phyloP scores from a whole-genome alignment of 1,284 basidiomycete genomes.

The Marasmius fiardii region DNA sequence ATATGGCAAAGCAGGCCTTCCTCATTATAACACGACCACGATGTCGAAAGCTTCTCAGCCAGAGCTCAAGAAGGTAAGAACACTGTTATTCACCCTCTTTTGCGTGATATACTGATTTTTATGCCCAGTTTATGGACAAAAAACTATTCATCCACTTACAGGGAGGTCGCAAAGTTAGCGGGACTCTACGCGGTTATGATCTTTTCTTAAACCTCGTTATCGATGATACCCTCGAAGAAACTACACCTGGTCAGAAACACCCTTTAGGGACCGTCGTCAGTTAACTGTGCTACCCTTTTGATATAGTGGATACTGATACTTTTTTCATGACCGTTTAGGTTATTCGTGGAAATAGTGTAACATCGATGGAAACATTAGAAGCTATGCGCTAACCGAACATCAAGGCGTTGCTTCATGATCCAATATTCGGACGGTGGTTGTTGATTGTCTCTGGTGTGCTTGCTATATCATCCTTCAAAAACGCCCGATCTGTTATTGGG shows the following conservation, averaged over 20 bases:
- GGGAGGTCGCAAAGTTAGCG: slow-evolving; percentile 94
- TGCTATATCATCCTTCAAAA: too few species aligned
- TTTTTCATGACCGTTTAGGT: slow-evolving; percentile 53
- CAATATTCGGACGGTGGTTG: background rate
- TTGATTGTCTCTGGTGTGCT: background rate
- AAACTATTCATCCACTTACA: slow-evolving; percentile 93
- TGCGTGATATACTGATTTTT: background rate
- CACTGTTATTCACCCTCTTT: slow-evolving; percentile 7
- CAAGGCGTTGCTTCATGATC: background rate
- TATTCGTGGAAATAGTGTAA: slow-evolving; percentile 92
- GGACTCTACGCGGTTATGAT: slow-evolving; percentile 95
- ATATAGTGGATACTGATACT: slow-evolving; percentile 10
- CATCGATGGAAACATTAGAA: slow-evolving; percentile 86
- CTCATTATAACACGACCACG: slow-evolving; percentile 21
- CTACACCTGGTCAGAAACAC: slow-evolving; percentile 84
- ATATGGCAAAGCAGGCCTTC: slow-evolving; percentile 27
- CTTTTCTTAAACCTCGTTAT: slow-evolving; percentile 98
- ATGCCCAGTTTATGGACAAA: slow-evolving; percentile 94
- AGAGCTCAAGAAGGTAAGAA: slow-evolving; percentile 85
- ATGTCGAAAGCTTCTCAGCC: slow-evolving; percentile 94
- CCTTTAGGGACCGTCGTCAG: slow-evolving; percentile 89
- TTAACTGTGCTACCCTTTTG: slow-evolving; percentile 16
- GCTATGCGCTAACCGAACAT: slow-evolving; percentile 44
- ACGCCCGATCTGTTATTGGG: too few species aligned
- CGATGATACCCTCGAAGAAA: slow-evolving; percentile 93